These are phyloP conservation scores for Sarocladium brachiariae DNA, from an alignment of 2,329 filamentous ascomycete genomes.

Conservation along the genomic window DNA sequence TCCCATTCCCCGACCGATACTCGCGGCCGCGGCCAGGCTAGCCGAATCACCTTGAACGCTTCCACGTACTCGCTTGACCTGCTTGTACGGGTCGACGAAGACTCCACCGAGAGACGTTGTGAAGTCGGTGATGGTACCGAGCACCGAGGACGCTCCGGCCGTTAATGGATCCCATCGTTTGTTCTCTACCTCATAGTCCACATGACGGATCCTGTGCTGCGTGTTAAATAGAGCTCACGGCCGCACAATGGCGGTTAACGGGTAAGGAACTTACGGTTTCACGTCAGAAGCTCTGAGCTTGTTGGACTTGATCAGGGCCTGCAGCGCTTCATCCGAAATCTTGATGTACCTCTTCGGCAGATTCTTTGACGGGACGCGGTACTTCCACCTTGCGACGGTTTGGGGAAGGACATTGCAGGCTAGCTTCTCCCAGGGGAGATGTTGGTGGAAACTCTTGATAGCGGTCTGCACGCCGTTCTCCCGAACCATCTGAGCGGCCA, in stretches of 20 bases:
- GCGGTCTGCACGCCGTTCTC: slow-evolving; percentile 19
- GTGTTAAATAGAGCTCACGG: no score
- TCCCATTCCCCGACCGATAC: background rate
- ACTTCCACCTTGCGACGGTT: slow-evolving; percentile 33
- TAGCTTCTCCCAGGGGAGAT: slow-evolving; percentile 27
- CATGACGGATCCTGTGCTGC: background rate
- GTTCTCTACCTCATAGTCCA: slow-evolving; percentile 24
- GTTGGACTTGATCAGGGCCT: background rate
- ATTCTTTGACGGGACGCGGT: background rate
- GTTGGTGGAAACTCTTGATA: slow-evolving; percentile 32
- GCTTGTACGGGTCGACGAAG: background rate
- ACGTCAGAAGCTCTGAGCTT: slow-evolving; percentile 31
- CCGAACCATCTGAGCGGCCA: slow-evolving; percentile 4
- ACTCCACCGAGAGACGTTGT: background rate
- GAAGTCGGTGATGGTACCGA: slow-evolving; percentile 10
- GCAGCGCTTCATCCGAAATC: slow-evolving; percentile 4
- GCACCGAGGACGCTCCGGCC: slow-evolving; percentile 15
- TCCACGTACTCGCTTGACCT: background rate
- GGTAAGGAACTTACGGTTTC: slow-evolving; percentile 19
- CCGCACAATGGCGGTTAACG: background rate
- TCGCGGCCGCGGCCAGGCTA: background rate
- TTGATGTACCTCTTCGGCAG: background rate
- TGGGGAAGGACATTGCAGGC: slow-evolving; percentile 32
- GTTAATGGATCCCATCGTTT: slow-evolving; percentile 27
- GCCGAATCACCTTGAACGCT: background rate